Base-by-base conservation (phyloP, 2,329 filamentous ascomycete species). In the Xylariales sp. region DNA sequence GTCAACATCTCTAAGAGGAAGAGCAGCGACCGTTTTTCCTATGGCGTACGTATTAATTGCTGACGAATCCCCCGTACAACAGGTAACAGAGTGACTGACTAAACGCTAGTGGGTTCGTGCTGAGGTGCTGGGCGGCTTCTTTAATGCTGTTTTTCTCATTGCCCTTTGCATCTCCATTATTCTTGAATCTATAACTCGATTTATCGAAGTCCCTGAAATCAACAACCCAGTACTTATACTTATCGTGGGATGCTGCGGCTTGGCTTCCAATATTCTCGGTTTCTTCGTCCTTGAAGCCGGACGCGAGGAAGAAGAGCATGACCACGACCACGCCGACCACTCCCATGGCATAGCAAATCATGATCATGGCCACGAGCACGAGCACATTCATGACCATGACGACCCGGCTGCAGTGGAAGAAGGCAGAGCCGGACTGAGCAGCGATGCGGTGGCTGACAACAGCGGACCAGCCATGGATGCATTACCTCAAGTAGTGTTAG, bases 81-180 rank as follows among this genome's bases (percentile, higher is more conserved):
- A 27, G 18, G 20, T 12, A 6, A 14, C 10, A 24, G 23, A 7
- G 14, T 31, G 8, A 20, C 25, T 41, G 19, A 41, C 39, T 6
- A 21, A 23, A 8, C 6, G 18, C 15, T 52, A 91, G 85, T 98
- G 90, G 87, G 85, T 97, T 70, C 88, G 93, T 51, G 93, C 93
- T 24, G 93, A 98, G 70, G 97, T 95, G 10, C 75, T 98, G 5
- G 93, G 93, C 55, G 93, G 93, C 33, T 83, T 97, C 52, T 88
- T 97, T 66, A 98, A 98, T 55, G 93, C 93, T 49, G 91, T 97
- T 31, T 98, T 98, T 69, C 74, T 98, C 30, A 93, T 98, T 56
- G 93, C 93, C 6, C 78, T 98, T 7, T 98, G 93, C 66, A 74
- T 98, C 40, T 94, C 91, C 35, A 98, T 98, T 62, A 86, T 97